Base-by-base conservation (phyloP, 805 yeast species). In the Teunomyces gatunensis region DNA sequence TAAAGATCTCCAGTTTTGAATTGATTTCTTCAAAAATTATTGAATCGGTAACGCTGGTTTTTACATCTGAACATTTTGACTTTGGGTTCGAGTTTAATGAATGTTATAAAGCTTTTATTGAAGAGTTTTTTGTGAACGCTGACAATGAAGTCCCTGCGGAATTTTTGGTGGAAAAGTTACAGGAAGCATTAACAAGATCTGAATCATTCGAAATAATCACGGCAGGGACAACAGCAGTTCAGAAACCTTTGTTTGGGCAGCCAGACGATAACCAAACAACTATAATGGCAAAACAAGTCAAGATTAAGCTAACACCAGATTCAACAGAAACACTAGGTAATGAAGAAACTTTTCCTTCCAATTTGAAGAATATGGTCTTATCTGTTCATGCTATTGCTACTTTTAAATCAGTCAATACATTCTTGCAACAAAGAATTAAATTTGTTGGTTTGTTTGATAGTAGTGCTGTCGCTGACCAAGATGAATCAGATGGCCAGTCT, bases 251-350 rank as follows among this genome's bases (percentile, higher is more conserved):
- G 6, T 37, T 21, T 37, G 40, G 40, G 5, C 40, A 20, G 28
- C 28, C 11, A 2, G 65, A 59, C 2, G 56, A 54, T 23, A 50
- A 59, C 18, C 78, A 80, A 23, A 78, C 87, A 1, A 71, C 82
- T 0, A 75, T 84, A 0, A 74, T 90, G 77, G 87, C 90, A 0
- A 83, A 80, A 47, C 96, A 88, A 61, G 67, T 89, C 36, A 82
- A 81, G 46, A 52, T 89, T 12, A 79, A 75, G 51, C 69, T 89
- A 29, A 42, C 53, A 3, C 51, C 60, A 3, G 66, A 59, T 9
- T 59, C 48, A 7, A 42, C 44, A 20, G 32, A 44, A 2, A 32
- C 11, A 9, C 10, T 17, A 5, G 54, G 47, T 5, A 47, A 44
- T 13, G 48, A 57, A 7, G 12, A 13, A 21, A 37, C 6, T 12